These are phyloP conservation scores for Leishmania martiniquensis DNA, from an alignment of 208 protist genomes.

Conservation along the genomic window DNA sequence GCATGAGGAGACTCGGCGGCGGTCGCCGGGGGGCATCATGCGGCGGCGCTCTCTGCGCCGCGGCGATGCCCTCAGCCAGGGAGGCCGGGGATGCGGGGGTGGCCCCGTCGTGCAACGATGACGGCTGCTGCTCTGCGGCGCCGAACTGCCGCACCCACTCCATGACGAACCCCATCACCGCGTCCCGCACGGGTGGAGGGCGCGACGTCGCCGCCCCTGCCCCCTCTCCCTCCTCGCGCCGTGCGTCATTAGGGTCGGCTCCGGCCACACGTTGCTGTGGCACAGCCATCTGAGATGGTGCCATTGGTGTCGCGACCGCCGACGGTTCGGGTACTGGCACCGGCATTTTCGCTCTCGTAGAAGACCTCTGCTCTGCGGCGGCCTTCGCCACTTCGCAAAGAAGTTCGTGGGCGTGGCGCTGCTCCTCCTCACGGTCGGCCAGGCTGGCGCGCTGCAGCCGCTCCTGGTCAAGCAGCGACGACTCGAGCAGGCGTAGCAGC, in stretches of 20 bases:
- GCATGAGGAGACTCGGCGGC: neutral
- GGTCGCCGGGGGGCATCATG: neutral
- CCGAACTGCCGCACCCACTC: slow-evolving; percentile 74
- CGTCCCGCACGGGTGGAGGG: slow-evolving; percentile 44
- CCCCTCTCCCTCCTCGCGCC: neutral
- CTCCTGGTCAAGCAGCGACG: slow-evolving; percentile 11
- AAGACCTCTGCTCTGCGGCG: neutral
- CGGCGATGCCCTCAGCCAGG: slow-evolving; percentile 15
- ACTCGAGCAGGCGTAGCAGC: slow-evolving; percentile 4
- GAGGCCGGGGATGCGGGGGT: neutral
- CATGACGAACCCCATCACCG: slow-evolving; percentile 74
- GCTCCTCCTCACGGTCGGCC: slow-evolving; percentile 29
- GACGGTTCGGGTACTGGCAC: neutral
- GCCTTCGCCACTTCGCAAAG: neutral
- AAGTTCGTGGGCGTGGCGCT: slow-evolving; percentile 13
- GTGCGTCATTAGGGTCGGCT: neutral
- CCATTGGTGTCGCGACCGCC: neutral
- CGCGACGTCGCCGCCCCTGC: neutral
- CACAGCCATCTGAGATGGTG: neutral
- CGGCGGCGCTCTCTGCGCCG: slow-evolving; percentile 17
- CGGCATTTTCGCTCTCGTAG: neutral
- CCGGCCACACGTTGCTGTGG: neutral
- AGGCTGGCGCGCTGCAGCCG: slow-evolving; percentile 12
- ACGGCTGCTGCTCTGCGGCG: slow-evolving; percentile 13
- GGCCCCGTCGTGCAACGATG: neutral